Conservation (phyloP, 2,329 filamentous ascomycete species). For the Periconia sp. region DNA sequence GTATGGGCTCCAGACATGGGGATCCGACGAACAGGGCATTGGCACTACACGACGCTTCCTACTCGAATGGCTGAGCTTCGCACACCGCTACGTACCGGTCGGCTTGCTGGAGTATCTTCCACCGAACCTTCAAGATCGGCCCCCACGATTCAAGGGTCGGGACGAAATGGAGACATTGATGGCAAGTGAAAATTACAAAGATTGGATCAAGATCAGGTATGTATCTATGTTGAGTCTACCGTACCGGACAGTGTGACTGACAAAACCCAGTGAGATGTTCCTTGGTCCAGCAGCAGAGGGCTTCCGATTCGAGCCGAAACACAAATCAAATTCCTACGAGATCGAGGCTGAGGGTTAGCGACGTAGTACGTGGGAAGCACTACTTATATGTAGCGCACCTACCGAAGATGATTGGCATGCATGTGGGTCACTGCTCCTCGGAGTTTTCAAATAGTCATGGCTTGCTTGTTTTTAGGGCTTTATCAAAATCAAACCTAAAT, state of each 20-base stretch:
- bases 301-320: constrained; percentile 95
- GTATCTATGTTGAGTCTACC: background rate
- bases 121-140: constrained; percentile 84
- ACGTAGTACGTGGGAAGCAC: background rate
- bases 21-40: constrained; percentile 90
- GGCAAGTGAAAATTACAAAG: constrained; percentile 86
- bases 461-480: background rate
- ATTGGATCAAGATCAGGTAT: constrained; percentile 99
- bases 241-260: constrained; percentile 13
- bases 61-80: constrained; percentile 94
- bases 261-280: constrained; percentile 81
- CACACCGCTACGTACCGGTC: constrained; percentile 86
- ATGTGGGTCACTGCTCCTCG: background rate
- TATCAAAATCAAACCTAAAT: background rate
- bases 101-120: constrained; percentile 87
- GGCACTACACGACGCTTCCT: constrained; percentile 90
- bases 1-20: constrained; percentile 93
- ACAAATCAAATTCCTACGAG: constrained; percentile 92
- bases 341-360: constrained; percentile 58
- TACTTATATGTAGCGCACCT: background rate
- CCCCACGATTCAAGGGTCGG: constrained; percentile 79
- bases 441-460: background rate
- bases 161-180: constrained; percentile 94
- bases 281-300: constrained; percentile 84
- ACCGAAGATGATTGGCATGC: background rate